Percentiles rank a stretch among this genome's conserved stretches.
Conservation (phyloP, 2,329 filamentous ascomycete genomes). For the Talaromyces islandicus region DNA sequence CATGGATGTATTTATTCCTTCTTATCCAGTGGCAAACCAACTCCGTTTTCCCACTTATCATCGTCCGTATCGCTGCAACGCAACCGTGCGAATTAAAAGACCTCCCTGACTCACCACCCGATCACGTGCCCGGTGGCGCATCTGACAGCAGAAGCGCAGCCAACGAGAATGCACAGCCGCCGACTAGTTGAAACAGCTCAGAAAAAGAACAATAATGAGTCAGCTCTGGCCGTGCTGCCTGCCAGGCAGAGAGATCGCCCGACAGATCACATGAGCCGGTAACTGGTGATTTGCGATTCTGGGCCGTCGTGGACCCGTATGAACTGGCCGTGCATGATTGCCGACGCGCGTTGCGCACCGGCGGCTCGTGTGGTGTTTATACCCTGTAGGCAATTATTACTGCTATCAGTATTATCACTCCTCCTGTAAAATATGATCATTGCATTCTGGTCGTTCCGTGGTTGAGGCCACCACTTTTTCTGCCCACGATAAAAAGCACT, state of each 20-base stretch:
- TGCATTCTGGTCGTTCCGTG: background rate
- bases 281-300: background rate
- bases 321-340: background rate
- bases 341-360: background rate
- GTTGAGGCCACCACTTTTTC: background rate
- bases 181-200: background rate
- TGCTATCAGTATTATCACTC: background rate
- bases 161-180: background rate
- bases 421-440: background rate
- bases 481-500: background rate
- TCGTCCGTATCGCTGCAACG: background rate
- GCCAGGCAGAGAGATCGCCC: background rate
- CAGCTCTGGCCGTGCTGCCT: background rate
- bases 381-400: too few species aligned
- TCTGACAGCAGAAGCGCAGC: background rate
- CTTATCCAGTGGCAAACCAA: background rate
- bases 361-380: background rate
- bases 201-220: background rate
- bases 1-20: background rate
- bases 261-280: background rate
- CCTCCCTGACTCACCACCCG: background rate
- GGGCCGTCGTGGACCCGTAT: background rate
- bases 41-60: background rate
- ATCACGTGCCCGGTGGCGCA: background rate
- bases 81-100: background rate